Conservation (phyloP, 129 eudicot genomes). For the Gnaphalium uliginosum region DNA sequence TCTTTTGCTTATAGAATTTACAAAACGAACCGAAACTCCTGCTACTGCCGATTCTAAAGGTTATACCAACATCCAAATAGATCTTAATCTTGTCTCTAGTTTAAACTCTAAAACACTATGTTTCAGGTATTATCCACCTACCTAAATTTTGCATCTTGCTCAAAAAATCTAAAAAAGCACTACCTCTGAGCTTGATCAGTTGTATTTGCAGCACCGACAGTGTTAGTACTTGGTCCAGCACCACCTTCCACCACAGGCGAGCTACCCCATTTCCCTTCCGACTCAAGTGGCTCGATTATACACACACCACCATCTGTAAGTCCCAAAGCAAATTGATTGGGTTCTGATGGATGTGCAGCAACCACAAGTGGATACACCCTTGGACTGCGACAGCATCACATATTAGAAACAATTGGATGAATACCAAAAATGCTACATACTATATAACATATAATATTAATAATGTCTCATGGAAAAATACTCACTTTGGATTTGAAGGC, state of each 20-base stretch:
- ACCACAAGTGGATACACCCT: conserved; percentile 73
- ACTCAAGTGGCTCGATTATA: conserved; percentile 75
- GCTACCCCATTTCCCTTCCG: conserved; percentile 85
- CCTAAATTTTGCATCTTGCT: conserved; percentile 28
- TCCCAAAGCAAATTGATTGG: conserved; percentile 83
- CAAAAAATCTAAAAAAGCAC: neutral
- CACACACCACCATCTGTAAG: conserved; percentile 80
- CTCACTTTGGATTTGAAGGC: conserved; percentile 67
- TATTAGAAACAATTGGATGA: neutral
- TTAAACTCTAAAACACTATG: conserved; percentile 29
- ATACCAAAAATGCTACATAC: neutral
- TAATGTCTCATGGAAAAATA: neutral
- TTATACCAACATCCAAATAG: conserved; percentile 12
- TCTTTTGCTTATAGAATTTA: conserved; percentile 8
- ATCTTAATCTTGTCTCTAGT: neutral
- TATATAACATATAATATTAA: conserved; percentile 17
- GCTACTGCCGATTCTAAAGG: conserved; percentile 20
- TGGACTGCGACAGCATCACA: conserved; percentile 38
- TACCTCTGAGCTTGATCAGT: conserved; percentile 66
- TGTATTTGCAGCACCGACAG: conserved; percentile 43
- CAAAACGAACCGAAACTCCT: conserved; percentile 13
- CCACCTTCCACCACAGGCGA: conserved; percentile 56
- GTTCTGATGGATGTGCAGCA: conserved; percentile 82
- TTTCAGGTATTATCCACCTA: conserved; percentile 15
- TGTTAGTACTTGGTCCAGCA: conserved; percentile 54